phyloP scores from a whole-genome alignment of 164 flowering plant species.

The Nelumbo lutea region DNA sequence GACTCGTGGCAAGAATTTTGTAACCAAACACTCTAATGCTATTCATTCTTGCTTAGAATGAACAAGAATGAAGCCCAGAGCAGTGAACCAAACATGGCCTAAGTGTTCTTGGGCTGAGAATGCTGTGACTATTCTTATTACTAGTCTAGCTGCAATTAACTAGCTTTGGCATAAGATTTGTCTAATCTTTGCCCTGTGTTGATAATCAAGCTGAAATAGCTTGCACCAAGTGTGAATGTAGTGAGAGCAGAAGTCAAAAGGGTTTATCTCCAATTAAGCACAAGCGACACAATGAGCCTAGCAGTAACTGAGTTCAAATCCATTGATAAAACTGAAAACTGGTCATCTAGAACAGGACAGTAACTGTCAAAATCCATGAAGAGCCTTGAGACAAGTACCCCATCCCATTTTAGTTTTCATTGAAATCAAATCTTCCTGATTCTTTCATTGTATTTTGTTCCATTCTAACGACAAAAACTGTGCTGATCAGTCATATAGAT shows the following conservation, averaged over 20 bases:
- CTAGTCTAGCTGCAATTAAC: slow-evolving; percentile 72
- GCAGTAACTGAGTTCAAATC: slow-evolving; percentile 63
- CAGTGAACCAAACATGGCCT: slow-evolving; percentile 22
- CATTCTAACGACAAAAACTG: slow-evolving; percentile 78
- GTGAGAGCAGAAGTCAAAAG: slow-evolving; percentile 54
- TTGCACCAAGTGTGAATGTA: slow-evolving; percentile 75
- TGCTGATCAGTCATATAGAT: slow-evolving; percentile 64
- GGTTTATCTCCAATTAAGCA: slow-evolving; percentile 44
- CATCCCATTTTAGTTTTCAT: slow-evolving; percentile 59
- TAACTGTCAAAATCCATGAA: slow-evolving; percentile 49
- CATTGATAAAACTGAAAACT: slow-evolving; percentile 58
- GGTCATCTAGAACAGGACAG: slow-evolving; percentile 59
- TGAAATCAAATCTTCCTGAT: slow-evolving; percentile 65
- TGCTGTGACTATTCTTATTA: slow-evolving; percentile 61
- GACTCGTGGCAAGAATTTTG: no score
- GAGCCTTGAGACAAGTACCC: slow-evolving; percentile 56
- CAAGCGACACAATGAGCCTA: slow-evolving; percentile 42
- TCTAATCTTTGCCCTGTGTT: slow-evolving; percentile 62
- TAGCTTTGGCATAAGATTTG: slow-evolving; percentile 55
- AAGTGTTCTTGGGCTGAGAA: slow-evolving; percentile 58
- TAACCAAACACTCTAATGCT: no score
- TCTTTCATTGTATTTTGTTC: slow-evolving; percentile 60
- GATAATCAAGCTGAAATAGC: slow-evolving; percentile 61
- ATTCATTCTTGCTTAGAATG: no score
- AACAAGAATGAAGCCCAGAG: no score